Percentiles rank a stretch among this genome's conserved stretches.
Evolutionary conservation across 176 grass and related monocot genomes (phyloP).

Genomic region (Paspalum vaginatum): DNA sequence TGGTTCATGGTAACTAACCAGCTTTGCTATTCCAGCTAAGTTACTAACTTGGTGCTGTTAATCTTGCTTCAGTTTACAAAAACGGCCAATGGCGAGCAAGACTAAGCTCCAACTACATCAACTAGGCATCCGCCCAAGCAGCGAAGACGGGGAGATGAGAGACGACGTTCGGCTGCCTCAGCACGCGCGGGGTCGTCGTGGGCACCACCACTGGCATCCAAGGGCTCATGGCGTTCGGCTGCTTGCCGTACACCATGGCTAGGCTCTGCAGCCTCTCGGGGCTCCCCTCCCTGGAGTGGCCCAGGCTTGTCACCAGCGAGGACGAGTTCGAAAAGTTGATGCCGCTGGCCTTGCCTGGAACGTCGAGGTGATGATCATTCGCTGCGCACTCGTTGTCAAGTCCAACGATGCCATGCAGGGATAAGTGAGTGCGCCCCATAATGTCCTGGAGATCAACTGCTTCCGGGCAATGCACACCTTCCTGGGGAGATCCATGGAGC

Average conservation of each 20-base stretch:
- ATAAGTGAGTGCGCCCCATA: conserved; percentile 30
- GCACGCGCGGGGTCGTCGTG: neutral
- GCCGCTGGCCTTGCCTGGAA: conserved; percentile 38
- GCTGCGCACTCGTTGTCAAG: conserved; percentile 19
- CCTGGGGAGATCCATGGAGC: conserved; percentile 50
- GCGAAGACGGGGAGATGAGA: conserved; percentile 73
- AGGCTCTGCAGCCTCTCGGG: conserved; percentile 48
- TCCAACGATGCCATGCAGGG: conserved; percentile 38
- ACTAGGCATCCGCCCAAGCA: conserved; percentile 68
- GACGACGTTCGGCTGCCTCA: conserved; percentile 35
- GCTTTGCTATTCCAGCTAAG: neutral
- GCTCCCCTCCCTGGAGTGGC: conserved; percentile 79
- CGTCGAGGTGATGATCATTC: conserved; percentile 28
- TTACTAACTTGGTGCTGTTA: conserved; percentile 1
- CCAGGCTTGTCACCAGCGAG: conserved; percentile 72
- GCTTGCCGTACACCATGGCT: conserved; percentile 54
- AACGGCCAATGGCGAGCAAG: conserved; percentile 12
- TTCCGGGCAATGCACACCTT: conserved; percentile 35
- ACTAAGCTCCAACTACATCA: neutral
- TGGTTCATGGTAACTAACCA: conserved; percentile 7
- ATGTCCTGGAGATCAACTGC: conserved; percentile 10
- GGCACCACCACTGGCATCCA: conserved; percentile 47
- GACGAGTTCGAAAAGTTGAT: conserved; percentile 72
- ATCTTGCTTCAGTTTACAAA: conserved; percentile 32
- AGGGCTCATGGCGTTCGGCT: conserved; percentile 33